A percentile compares a stretch with the other conserved stretches of the same genome.
These are phyloP conservation scores for Cyberlindnera xylosilytica DNA, from an alignment of 805 yeast genomes.

Conservation along the genomic window DNA sequence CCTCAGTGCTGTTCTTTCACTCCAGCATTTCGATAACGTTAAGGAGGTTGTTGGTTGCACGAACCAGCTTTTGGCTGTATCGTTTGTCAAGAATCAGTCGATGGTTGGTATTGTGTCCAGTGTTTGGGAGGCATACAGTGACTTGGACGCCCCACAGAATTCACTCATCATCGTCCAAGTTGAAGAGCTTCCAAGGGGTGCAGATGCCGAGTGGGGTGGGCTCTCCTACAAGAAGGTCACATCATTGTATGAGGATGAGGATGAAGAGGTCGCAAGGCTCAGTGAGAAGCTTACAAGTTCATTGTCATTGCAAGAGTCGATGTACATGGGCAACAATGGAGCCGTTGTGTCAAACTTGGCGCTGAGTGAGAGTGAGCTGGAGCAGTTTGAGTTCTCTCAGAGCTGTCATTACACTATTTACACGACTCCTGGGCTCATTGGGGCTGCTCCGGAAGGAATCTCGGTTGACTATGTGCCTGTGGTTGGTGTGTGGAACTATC, in stretches of 20 bases:
- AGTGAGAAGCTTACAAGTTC: background rate
- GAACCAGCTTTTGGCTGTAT: constrained; percentile 46
- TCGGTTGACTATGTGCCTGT: constrained; percentile 31
- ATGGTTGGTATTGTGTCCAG: constrained; percentile 32
- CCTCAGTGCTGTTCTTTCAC: constrained; percentile 48
- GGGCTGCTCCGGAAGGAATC: background rate
- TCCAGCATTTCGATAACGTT: constrained; percentile 73
- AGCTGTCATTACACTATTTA: constrained; percentile 24
- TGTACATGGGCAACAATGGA: constrained; percentile 16
- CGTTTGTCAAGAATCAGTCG: constrained; percentile 44
- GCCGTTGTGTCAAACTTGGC: constrained; percentile 21
- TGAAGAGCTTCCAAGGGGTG: constrained; percentile 56
- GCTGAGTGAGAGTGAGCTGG: constrained; percentile 15
- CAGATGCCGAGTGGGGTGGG: constrained; percentile 77
- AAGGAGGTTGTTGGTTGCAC: constrained; percentile 48
- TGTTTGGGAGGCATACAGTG: constrained; percentile 46
- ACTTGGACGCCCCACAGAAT: constrained; percentile 23
- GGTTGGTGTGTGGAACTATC: constrained; percentile 25
- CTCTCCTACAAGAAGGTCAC: constrained; percentile 39
- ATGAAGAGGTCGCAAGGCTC: constrained; percentile 13
- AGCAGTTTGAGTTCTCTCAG: constrained; percentile 6
- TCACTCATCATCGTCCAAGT: constrained; percentile 53
- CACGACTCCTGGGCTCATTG: constrained; percentile 16
- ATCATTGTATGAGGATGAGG: constrained; percentile 40
- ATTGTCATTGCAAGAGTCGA: constrained; percentile 5